Base-by-base conservation (phyloP, 805 yeast species). In the Monosporozyma aerobia region DNA sequence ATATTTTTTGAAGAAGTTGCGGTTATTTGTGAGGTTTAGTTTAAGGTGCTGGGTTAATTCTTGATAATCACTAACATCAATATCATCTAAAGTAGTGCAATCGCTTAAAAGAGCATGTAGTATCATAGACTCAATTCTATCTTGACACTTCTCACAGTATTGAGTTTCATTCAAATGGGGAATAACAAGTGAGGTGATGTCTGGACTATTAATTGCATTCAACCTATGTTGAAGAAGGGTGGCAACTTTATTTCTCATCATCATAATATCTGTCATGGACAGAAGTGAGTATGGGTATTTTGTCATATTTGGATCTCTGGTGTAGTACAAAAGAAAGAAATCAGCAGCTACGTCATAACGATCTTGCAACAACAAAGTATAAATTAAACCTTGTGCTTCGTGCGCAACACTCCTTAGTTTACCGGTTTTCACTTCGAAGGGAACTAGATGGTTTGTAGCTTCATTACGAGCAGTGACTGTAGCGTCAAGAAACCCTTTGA, bases 381-480 rank as follows among this genome's bases (percentile, higher is more conserved):
- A 94, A 6, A 94, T 70, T 0, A 90, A 77, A 0, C 94, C 85
- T 65, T 94, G 99, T 0, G 95, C 96, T 49, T 85, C 81, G 65
- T 94, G 97, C 3, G 83, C 68, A 5, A 84, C 65, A 40, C 81
- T 74, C 47, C 79, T 80, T 33, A 75, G 69, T 50, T 73, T 74
- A 0, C 98, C 97, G 0, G 98, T 89, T 64, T 94, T 94, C 53
- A 94, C 81, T 64, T 94, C 99, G 70, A 94, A 73, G 0, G 97
- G 98, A 0, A 82, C 77, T 11, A 89, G 75, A n/a, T 78, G 77
- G 1, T 59, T 57, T 13, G 65, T 62, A 5, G 73, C 73, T 45
- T 71, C 70, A 8, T 77, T 63, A 27, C 71, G 66, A 0, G 86
- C 85, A 58, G 85, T 85, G 1, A 89, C 76, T 0, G 96, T 89